A percentile compares a stretch with the other conserved stretches of the same genome.
phyloP scores from a whole-genome alignment of 164 flowering plant species.

The Umbilicus rupestris region DNA sequence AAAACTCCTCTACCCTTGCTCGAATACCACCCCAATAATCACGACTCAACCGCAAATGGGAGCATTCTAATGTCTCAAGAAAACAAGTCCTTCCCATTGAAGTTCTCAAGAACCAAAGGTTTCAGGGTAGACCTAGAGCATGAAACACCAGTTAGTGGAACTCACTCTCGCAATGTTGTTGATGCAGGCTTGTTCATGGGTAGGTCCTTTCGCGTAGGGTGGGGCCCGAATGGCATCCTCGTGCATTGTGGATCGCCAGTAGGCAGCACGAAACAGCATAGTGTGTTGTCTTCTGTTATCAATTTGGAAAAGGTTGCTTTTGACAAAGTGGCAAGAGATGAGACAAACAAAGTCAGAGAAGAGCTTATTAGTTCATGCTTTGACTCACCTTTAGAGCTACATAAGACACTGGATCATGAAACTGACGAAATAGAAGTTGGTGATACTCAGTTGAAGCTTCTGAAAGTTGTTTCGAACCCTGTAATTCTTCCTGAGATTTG shows the following conservation, averaged over 20 bases:
- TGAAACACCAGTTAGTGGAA: slow-evolving; percentile 56
- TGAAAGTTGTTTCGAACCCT: slow-evolving; percentile 46
- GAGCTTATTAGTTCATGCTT: slow-evolving; percentile 72
- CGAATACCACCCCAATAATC: slow-evolving; percentile 48
- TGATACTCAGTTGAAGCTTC: slow-evolving; percentile 58
- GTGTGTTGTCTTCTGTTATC: slow-evolving; percentile 59
- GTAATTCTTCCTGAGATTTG: slow-evolving; percentile 67
- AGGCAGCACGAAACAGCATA: slow-evolving; percentile 23
- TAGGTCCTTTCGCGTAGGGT: slow-evolving; percentile 90
- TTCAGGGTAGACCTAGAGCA: slow-evolving; percentile 56
- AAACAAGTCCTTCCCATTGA: slow-evolving; percentile 43
- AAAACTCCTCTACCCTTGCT: slow-evolving; percentile 71
- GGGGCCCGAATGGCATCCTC: slow-evolving; percentile 95
- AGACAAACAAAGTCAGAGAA: slow-evolving; percentile 48
- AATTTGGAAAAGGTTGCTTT: slow-evolving; percentile 81
- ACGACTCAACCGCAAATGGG: slow-evolving; percentile 37
- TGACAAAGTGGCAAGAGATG: slow-evolving; percentile 74
- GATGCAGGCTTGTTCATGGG: slow-evolving; percentile 98
- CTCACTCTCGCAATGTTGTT: slow-evolving; percentile 62
- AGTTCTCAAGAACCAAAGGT: slow-evolving; percentile 44
- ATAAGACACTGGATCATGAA: slow-evolving; percentile 51
- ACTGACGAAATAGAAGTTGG: slow-evolving; percentile 44
- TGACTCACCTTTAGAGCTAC: slow-evolving; percentile 56
- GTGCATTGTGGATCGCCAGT: slow-evolving; percentile 63
- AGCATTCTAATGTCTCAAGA: slow-evolving; percentile 66